These are phyloP conservation scores for Salvia miltiorrhiza DNA, from an alignment of 257 asterid genomes.

Conservation along the genomic window DNA sequence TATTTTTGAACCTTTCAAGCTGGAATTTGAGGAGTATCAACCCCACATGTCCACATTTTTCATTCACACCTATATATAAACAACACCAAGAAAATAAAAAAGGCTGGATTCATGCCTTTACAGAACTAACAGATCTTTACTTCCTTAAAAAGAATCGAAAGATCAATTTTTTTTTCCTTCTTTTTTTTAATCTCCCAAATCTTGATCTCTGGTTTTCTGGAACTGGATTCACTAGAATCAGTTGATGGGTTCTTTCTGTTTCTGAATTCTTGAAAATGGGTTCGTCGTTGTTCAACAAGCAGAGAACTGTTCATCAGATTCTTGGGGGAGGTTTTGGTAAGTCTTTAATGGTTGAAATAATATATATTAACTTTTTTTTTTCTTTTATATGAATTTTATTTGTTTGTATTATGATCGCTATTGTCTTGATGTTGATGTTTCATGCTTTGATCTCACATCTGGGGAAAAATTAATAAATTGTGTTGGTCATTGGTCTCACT, in stretches of 20 bases:
- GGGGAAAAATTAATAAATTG: neutral
- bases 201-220: conserved; percentile 2
- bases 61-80: neutral
- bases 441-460: neutral
- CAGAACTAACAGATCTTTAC: conserved; percentile 1
- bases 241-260: conserved; percentile 19
- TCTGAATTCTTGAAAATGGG: conserved; percentile 45
- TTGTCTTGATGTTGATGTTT: neutral
- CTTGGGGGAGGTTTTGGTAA: conserved; percentile 84
- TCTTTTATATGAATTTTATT: neutral
- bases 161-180: neutral
- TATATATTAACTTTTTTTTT: neutral
- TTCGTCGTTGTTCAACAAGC: conserved; percentile 52
- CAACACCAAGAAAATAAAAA: conserved; percentile 5
- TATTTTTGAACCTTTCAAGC: conserved; percentile 46
- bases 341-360: conserved; percentile 21
- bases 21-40: conserved; percentile 46
- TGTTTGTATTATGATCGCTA: neutral
- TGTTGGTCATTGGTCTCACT: neutral
- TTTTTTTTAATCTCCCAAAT: neutral
- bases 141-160: conserved; percentile 12
- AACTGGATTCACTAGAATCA: conserved; percentile 17
- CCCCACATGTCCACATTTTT: conserved; percentile 30
- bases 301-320: conserved; percentile 66
- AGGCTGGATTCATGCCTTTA: conserved; percentile 18